A percentile compares a stretch with the other conserved stretches of the same genome.
Evolutionary conservation across 163 green algal species (phyloP).

Genomic region (Scenedesmus sp.): DNA sequence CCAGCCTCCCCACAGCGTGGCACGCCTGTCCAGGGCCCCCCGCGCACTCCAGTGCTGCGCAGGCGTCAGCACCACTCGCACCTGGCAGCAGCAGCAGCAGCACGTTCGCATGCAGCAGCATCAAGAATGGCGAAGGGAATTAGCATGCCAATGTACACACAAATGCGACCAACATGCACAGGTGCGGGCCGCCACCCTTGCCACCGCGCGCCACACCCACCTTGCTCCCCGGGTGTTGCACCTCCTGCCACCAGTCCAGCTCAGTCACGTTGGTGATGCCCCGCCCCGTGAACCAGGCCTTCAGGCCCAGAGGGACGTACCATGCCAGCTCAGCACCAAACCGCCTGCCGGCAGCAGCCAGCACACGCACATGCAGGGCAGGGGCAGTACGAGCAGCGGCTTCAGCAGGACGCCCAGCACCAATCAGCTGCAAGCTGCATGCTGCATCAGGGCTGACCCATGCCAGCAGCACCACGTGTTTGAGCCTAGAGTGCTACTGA

Average conservation of each 20-base stretch:
- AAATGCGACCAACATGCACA: too few species aligned
- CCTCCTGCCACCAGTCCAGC: constrained; percentile 89
- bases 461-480: too few species aligned
- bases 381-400: too few species aligned
- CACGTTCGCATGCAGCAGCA: constrained; percentile 23
- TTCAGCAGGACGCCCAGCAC: too few species aligned
- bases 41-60: constrained; percentile 83
- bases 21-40: constrained; percentile 63
- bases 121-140: too few species aligned
- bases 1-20: constrained; percentile 85
- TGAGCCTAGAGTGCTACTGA: too few species aligned
- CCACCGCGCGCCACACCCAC: too few species aligned
- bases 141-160: too few species aligned
- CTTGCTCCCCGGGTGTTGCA: constrained; percentile 46
- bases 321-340: constrained; percentile 56
- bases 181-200: too few species aligned
- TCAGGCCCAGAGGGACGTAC: constrained; percentile 86
- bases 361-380: too few species aligned
- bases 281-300: constrained; percentile 71
- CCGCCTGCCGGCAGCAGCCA: not conserved
- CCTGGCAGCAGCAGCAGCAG: not conserved
- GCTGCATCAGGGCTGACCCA: not conserved
- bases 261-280: constrained; percentile 79
- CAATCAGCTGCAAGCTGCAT: not conserved
- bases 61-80: constrained; percentile 57